Evolutionary conservation across 306 rosid genomes (phyloP), one percentile per base, ranked within the genome.

Genomic region (Hippophae gyantsensis): DNA sequence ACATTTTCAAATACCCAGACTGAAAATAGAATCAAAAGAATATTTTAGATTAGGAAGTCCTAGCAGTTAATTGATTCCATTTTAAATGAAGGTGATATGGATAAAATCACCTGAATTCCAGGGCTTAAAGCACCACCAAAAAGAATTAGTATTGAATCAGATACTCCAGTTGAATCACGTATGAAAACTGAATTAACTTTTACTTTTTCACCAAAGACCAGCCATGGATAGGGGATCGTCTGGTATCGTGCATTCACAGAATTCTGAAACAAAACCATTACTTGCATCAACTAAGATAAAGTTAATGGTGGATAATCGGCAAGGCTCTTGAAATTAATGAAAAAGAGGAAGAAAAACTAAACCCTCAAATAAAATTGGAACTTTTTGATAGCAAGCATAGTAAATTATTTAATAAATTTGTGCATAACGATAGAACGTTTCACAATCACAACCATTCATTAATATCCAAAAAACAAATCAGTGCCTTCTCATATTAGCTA

Each of bases 141-240:
- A 75, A 92, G 86, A 52, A 85, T 69, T 62, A 87, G 87, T 72
- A 73, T 83, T 12, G 98, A 87, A 79, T 92, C 98, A 44, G 98
- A 92, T 56, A 92, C 87, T 18, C 82, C 98, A 11, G 98, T 92
- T 66, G 98, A 92, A 76, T 92, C 98, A 26, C 98, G 96, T 79
- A 92, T 58, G 74, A 85, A 87, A 61, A 92, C 98, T 8, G 96
- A 80, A 72, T 85, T 90, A 72, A 92, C 89, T 73, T 88, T 87
- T 64, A 92, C 89, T 78, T 92, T 92, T 75, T 92, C 98, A 12
- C 92, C 89, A 69, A 92, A 92, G 64, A 87, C 96, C 81, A 92
- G 75, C 98, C 98, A 92, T 27, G 98, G 98, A 67, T 87, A 87
- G 56, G 93, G 85, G 78, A 92, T 92, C 47, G 95, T 87, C 67